These are phyloP conservation scores for Suhomyces yuchorum DNA, from an alignment of 1,139 yeast species.

Conservation along the genomic window DNA sequence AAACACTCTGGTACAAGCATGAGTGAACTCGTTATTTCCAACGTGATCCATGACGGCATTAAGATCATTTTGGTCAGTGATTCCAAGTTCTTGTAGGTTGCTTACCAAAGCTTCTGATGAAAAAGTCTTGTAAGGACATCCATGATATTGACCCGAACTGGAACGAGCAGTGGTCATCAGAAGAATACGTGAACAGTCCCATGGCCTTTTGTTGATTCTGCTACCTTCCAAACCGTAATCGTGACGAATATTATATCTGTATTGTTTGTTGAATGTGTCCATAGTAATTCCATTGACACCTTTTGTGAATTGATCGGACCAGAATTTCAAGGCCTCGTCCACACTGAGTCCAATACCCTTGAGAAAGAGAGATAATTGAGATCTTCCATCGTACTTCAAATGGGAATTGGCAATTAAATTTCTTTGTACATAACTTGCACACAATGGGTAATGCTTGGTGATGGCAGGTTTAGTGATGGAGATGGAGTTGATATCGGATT, in stretches of 20 bases:
- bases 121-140: conserved; percentile 89
- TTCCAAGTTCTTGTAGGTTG: conserved; percentile 67
- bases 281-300: conserved; percentile 52
- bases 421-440: conserved; percentile 70
- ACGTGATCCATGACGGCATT: conserved; percentile 68
- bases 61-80: conserved; percentile 63
- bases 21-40: conserved; percentile 66
- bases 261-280: conserved; percentile 85
- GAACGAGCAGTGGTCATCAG: conserved; percentile 64
- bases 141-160: conserved; percentile 73
- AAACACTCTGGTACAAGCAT: conserved; percentile 89
- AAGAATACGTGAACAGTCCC: conserved; percentile 79
- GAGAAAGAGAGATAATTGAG: conserved; percentile 79
- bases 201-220: conserved; percentile 79
- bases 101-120: conserved; percentile 58
- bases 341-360: conserved; percentile 87
- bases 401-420: conserved; percentile 65
- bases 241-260: conserved; percentile 84
- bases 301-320: conserved; percentile 73
- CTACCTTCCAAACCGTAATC: conserved; percentile 91
- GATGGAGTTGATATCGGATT: conserved; percentile 61
- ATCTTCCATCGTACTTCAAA: conserved; percentile 80
- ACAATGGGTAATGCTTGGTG: conserved; percentile 75
- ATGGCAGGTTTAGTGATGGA: conserved; percentile 59
- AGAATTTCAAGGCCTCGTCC: conserved; percentile 85